Base-by-base conservation (phyloP, 306 rosid species). In the Betula pendula region DNA sequence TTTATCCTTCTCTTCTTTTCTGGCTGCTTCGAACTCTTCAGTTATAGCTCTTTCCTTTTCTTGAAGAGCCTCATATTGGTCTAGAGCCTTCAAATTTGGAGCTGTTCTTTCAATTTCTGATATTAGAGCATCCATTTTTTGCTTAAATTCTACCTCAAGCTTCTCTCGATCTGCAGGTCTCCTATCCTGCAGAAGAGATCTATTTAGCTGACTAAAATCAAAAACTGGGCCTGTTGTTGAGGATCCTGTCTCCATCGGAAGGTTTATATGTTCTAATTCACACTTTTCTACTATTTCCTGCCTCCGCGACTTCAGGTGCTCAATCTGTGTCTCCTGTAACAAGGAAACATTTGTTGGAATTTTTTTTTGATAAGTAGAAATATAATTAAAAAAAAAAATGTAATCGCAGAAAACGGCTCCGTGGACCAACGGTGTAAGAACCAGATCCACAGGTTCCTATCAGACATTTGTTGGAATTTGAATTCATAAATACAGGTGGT, bases 71-170 rank as follows among this genome's bases (percentile, higher is more conserved):
- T 96, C 99, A 76, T 96, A 96, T 75, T 96, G 99, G 76, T 92
- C 99, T 79, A 96, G 82, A 76, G 99, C 98, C 88, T 93, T 96
- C 91, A 96, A 82, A 88, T 96, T 96, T 42, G 99, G 99, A 29
- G 99, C 97, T 2, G 99, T 96, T 89, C 89, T 91, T 63, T 96
- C 98, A 22, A 92, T 96, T 74, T 96, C 99, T 65, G 97, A 84
- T 76, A 84, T 63, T 76, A 92, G 63, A 77, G 91, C 79, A 78
- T 89, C 97, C 81, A 86, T 86, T 78, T 92, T 90, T 75, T 87
- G 93, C 90, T 83, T 96, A 62, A 92, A 96, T 1, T 92, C 96
- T 62, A 49, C 69, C 85, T 96, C 99, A 80, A 87, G 81, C 80
- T 91, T 92, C 73, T 92, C 93, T 72, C 92, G 74, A 69, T 89